Base-by-base conservation (phyloP, 2,329 filamentous ascomycete species). In the Penicillium psychrosexuale region DNA sequence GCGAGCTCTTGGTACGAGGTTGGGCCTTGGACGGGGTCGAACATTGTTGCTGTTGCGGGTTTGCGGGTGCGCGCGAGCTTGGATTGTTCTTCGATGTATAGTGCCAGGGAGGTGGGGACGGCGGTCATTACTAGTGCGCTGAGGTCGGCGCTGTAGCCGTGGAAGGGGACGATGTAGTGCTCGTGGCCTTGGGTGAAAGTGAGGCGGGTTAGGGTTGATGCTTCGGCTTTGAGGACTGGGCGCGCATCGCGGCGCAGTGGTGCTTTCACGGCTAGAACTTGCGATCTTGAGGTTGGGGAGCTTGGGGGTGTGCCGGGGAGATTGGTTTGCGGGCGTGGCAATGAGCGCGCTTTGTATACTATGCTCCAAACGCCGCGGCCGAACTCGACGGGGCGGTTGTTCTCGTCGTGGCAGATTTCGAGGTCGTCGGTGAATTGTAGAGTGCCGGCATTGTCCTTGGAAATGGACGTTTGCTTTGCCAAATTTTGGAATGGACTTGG, bases 311-410 rank as follows among this genome's bases (percentile, higher is more conserved):
- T 73, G 28, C 66, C 46, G 31, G 61, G 39, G 28, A 51, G 12
- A 12, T 33, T 43, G n/a, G 55, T 37, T 34, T 60, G 33, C 17
- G 55, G 9, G 28, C 31, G 47, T 12, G 60, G 56, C 19, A 47
- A 63, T 12, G 68, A 66, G 5, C 58, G 66, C 11, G 76, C 78
- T 57, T 73, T 75, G 63, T 76, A 78, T 17, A 80, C 78, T 17
- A 70, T 72, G 57, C 77, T 79, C 77, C 77, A 80, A 17, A 70
- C 76, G 24, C 78, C 78, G 36, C 69, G 70, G 24, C 77, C 78
- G 49, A 75, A 78, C 50, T 76, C 70, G 17, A 74, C 47, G 8
- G 62, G 66, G 13, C 61, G 62, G 15, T 69, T 69, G n/a, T 60
- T 55, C 2, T 51, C 38, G 48, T 70, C 68, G 45, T 53, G 58